Evolutionary conservation across 441 rosid species (phyloP).

Genomic region (Breynia disticha): DNA sequence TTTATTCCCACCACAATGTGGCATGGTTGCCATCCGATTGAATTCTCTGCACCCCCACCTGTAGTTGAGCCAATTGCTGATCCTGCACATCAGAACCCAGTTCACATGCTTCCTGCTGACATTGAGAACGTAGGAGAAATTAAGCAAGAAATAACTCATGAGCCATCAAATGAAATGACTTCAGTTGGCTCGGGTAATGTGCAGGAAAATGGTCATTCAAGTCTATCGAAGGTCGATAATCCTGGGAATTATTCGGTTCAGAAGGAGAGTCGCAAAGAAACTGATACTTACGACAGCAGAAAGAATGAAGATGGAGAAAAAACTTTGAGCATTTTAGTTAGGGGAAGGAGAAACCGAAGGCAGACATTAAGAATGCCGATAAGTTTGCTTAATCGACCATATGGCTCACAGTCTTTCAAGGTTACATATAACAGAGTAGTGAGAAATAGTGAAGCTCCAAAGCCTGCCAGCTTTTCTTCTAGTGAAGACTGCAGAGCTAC

Average conservation of each 20-base stretch:
- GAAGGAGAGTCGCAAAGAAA: conserved; percentile 19
- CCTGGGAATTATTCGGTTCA: conserved; percentile 22
- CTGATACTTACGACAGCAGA: conserved; percentile 29
- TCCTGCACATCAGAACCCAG: conserved; percentile 27
- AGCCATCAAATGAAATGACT: conserved; percentile 25
- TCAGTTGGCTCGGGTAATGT: conserved; percentile 19
- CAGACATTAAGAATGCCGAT: conserved; percentile 93
- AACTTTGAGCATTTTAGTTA: conserved; percentile 81
- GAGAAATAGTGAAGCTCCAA: conserved; percentile 69
- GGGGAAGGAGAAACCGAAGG: conserved; percentile 86
- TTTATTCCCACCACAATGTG: conserved; percentile 69
- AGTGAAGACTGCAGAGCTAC: conserved; percentile 33
- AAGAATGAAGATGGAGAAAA: conserved; percentile 48
- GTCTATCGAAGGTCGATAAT: conserved; percentile 20
- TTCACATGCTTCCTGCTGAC: conserved; percentile 41
- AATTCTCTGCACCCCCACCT: conserved; percentile 56
- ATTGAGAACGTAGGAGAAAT: conserved; percentile 38
- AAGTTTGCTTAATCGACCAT: conserved; percentile 83
- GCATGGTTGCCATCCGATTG: conserved; percentile 66
- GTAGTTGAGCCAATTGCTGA: conserved; percentile 59
- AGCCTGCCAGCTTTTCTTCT: conserved; percentile 31
- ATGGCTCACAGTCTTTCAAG: conserved; percentile 87
- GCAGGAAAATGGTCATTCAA: conserved; percentile 36
- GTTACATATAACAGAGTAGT: conserved; percentile 67
- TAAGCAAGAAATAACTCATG: conserved; percentile 33